A percentile compares a stretch with the other conserved stretches of the same genome.
Conservation (phyloP, 768 basidiomycete species). For the Candolleomyces eurysporus region DNA sequence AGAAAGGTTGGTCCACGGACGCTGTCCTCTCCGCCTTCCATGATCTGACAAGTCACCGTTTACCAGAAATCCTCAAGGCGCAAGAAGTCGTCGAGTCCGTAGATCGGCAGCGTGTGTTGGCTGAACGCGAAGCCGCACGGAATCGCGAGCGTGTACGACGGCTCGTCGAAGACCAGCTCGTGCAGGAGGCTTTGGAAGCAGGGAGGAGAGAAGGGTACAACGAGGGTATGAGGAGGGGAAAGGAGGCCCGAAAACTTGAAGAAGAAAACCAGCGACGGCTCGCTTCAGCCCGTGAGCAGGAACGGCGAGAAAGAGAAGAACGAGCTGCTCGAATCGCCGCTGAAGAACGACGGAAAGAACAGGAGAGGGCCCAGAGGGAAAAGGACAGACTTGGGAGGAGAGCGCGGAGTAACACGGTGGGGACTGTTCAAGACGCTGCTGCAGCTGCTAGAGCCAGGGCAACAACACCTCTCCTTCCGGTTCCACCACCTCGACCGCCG, state of each 20-base stretch:
- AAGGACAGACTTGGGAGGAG: not conserved
- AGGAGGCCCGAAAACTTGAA: constrained; percentile 14
- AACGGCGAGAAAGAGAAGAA: constrained; percentile 7
- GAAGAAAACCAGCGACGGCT: not conserved
- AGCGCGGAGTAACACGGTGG: not conserved
- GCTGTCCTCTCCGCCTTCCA: not conserved
- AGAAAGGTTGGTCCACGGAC: constrained; percentile 33
- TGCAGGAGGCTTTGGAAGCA: constrained; percentile 52
- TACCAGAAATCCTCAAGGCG: constrained; percentile 49
- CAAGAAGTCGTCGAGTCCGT: constrained; percentile 50
- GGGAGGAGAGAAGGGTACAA: constrained; percentile 51
- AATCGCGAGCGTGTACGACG: constrained; percentile 45
- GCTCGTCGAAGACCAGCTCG: constrained; percentile 43
- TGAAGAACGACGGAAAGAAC: not conserved
- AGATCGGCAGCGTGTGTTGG: constrained; percentile 46
- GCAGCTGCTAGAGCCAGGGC: not conserved
- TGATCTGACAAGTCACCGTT: not conserved
- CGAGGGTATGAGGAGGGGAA: constrained; percentile 40
- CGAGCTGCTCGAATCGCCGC: not conserved
- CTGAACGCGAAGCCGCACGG: constrained; percentile 44
- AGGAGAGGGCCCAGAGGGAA: not conserved
- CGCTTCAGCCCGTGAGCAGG: not conserved
- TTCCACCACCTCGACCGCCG: not conserved
- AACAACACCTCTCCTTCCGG: not conserved
- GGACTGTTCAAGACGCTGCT: not conserved